phyloP scores from a whole-genome alignment of 192 early-diverging fungal genomes.

The Paraglomus occultum region DNA sequence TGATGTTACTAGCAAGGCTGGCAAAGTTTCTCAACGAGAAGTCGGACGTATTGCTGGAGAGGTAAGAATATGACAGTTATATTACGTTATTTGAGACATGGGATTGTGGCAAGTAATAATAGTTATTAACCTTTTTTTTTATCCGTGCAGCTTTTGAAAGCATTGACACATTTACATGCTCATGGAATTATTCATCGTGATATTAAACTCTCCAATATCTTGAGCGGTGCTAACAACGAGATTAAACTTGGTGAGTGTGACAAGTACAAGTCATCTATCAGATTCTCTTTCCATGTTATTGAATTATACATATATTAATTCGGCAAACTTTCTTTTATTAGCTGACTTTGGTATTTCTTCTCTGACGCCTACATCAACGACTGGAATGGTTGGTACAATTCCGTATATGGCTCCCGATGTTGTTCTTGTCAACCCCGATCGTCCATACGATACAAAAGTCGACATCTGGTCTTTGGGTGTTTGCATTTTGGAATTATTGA shows the following conservation, averaged over 20 bases:
- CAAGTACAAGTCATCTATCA: not conserved
- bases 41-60: constrained; percentile 23
- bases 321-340: not conserved
- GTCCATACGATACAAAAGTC: constrained; percentile 27
- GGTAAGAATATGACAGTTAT: constrained; percentile 1
- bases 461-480: constrained; percentile 31
- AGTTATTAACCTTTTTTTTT: constrained; percentile 4
- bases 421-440: constrained; percentile 8
- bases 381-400: constrained; percentile 27
- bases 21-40: constrained; percentile 24
- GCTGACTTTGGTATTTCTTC: constrained; percentile 29
- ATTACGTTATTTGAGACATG: not conserved
- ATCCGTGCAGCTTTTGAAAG: constrained; percentile 14
- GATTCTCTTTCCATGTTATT: not conserved
- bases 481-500: constrained; percentile 27
- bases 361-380: constrained; percentile 29
- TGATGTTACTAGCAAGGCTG: constrained; percentile 27
- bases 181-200: constrained; percentile 29
- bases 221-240: constrained; percentile 13
- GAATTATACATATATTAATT: not conserved
- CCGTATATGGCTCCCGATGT: constrained; percentile 31
- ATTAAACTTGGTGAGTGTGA: constrained; percentile 27
- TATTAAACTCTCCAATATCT: constrained; percentile 28
- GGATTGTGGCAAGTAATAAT: not conserved
- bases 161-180: constrained; percentile 23